Evolutionary conservation across 305 asterid species (phyloP).

Genomic region (Fraxinus sp.): DNA sequence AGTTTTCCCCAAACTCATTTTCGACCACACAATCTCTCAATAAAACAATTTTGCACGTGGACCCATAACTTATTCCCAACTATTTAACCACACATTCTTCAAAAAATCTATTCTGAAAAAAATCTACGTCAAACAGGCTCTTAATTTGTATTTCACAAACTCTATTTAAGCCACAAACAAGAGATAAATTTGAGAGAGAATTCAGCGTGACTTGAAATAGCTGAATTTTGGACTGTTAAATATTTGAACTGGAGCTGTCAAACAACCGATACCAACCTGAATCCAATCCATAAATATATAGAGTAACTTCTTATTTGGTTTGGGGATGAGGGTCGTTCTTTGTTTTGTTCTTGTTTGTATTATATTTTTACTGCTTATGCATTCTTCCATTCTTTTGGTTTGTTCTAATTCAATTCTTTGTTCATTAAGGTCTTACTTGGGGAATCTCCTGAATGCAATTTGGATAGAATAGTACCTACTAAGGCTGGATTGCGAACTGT

Average conservation of each 20-base stretch:
- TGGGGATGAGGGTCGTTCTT: constrained; percentile 5
- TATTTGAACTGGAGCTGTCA: neutral
- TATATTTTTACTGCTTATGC: neutral
- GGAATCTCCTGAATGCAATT: constrained; percentile 48
- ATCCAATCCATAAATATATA: neutral
- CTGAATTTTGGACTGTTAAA: neutral
- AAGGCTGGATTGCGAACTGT: constrained; percentile 69
- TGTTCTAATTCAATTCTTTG: constrained; percentile 32
- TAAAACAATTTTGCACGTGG: neutral
- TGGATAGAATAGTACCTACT: constrained; percentile 56
- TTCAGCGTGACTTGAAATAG: neutral
- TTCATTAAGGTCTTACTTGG: constrained; percentile 81
- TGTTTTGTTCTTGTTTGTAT: neutral
- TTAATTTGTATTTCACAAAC: neutral
- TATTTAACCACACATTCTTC: neutral
- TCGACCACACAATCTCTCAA: neutral
- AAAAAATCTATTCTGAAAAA: neutral
- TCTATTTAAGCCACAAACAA: neutral
- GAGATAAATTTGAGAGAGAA: neutral
- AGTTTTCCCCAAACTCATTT: neutral
- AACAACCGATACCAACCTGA: neutral
- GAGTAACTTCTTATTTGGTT: neutral
- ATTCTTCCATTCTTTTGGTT: constrained; percentile 11
- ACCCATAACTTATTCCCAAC: neutral
- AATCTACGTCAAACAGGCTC: neutral